Evolutionary conservation across 1,139 yeast species (phyloP).

Genomic region (Pichia sp.): DNA sequence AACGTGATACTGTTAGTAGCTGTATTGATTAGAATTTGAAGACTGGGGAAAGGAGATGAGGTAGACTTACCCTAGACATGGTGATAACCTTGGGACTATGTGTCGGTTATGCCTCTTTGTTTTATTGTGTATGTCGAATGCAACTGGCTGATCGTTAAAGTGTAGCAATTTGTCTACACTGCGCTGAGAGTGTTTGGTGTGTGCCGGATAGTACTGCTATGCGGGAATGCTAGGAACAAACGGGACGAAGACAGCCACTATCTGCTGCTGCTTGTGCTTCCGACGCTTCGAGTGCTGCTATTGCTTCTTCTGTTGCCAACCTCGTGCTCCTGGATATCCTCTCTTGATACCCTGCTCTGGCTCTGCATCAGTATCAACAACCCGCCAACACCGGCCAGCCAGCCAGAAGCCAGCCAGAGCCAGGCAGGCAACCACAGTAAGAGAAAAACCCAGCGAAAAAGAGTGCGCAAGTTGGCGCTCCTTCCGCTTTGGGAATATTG

Average conservation of each 20-base stretch:
- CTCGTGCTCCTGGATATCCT: background rate
- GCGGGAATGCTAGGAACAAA: background rate
- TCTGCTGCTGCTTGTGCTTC: background rate
- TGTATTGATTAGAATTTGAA: background rate
- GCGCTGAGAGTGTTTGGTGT: background rate
- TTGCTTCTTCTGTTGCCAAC: background rate
- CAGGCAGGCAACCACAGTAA: background rate
- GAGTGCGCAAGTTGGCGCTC: conserved; percentile 11
- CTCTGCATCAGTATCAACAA: background rate
- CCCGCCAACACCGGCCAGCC: conserved; percentile 1
- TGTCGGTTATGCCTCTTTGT: background rate
- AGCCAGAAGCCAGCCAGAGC: conserved; percentile 3
- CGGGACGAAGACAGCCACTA: background rate
- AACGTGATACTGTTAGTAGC: conserved; percentile 3
- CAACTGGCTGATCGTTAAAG: background rate
- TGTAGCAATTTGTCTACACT: background rate
- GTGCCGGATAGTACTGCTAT: background rate
- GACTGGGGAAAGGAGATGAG: background rate
- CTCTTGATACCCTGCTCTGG: background rate
- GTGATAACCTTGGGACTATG: background rate
- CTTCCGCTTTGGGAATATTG: conserved; percentile 19
- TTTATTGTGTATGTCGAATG: background rate
- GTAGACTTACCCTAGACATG: conserved; percentile 2
- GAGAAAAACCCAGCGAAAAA: background rate
- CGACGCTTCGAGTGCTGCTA: background rate